Base-by-base conservation (phyloP, 331 rosid genomes). In the Stylosanthes scabra region DNA sequence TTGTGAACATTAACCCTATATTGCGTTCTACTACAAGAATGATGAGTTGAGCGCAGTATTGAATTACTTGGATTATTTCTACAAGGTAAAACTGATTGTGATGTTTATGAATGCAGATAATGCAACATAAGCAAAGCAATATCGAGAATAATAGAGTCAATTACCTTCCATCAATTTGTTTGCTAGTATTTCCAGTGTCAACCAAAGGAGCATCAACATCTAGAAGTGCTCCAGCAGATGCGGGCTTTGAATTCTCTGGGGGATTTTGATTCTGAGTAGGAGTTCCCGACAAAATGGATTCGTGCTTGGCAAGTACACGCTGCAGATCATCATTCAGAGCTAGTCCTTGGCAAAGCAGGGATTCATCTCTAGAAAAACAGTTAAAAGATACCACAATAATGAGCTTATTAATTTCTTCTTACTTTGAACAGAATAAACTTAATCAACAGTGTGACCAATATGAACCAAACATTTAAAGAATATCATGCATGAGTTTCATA, bases 311-410 rank as follows among this genome's bases (percentile, higher is more conserved):
- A 37, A 94, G 87, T 68, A 94, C 83, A 50, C 97, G 96, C 89
- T 94, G 96, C 74, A 94, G 83, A 71, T 94, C 99, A 81, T 94
- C 99, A 82, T 94, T 94, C 72, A 94, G 84, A 27, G 96, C 81
- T 51, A 94, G 87, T 71, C 99, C 99, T 83, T 94, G 97, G 84
- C 96, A 85, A 54, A 94, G 84, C 51, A 94, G 89, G 74, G 97
- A 88, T 74, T 94, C 97, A 65, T 94, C 99, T 80, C 99, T 93
- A 74, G 66, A 56, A 84, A 66, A 71, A 40, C 42, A 58, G 55
- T 55, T 47, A 7, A 62, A 45, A 59, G 64, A 28, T 6, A 50
- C 45, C 63, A 69, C 9, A 55, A 49, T 47, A 46, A 55, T 40
- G 54, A 20, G 29, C 4, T 59, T 13, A 2, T 15, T 47, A 58